Evolutionary conservation across 2,329 filamentous ascomycete genomes (phyloP).

Genomic region (Colletotrichum limetticola): DNA sequence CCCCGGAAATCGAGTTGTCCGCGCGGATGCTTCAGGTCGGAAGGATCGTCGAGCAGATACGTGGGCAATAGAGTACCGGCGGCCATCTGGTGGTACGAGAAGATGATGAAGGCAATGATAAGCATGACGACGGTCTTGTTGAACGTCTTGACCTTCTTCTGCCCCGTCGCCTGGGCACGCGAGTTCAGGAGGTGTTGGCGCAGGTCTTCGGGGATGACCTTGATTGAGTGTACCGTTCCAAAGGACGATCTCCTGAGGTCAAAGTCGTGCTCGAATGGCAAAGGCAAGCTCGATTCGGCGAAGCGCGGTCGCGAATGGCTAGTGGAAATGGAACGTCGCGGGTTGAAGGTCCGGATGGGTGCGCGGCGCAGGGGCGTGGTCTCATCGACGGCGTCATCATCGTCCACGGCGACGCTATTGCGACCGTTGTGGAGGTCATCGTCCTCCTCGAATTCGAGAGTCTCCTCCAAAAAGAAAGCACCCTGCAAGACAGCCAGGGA

Average conservation of each 20-base stretch:
- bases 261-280: slow-evolving; percentile 47
- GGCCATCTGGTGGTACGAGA: slow-evolving; percentile 59
- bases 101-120: slow-evolving; percentile 50
- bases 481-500: slow-evolving; percentile 72
- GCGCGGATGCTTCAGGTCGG: slow-evolving; percentile 24
- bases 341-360: slow-evolving; percentile 38
- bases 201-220: slow-evolving; percentile 40
- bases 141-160: slow-evolving; percentile 44
- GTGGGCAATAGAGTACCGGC: slow-evolving; percentile 54
- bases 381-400: slow-evolving; percentile 42
- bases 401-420: slow-evolving; percentile 37
- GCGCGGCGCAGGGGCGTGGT: slow-evolving; percentile 39
- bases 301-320: slow-evolving; percentile 43
- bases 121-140: slow-evolving; percentile 53
- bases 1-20: slow-evolving; percentile 59
- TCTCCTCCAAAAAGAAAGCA: slow-evolving; percentile 68
- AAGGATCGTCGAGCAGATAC: slow-evolving; percentile 52
- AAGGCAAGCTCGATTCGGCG: slow-evolving; percentile 47
- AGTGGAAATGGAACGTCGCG: slow-evolving; percentile 34
- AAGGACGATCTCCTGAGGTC: slow-evolving; percentile 51
- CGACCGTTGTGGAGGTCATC: slow-evolving; percentile 21
- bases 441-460: slow-evolving; percentile 43
- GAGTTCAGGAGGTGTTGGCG: slow-evolving; percentile 15
- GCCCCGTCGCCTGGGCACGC: slow-evolving; percentile 5
- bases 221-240: slow-evolving; percentile 54